Base-by-base conservation (phyloP, 306 rosid genomes). In the Calophaca sinica region DNA sequence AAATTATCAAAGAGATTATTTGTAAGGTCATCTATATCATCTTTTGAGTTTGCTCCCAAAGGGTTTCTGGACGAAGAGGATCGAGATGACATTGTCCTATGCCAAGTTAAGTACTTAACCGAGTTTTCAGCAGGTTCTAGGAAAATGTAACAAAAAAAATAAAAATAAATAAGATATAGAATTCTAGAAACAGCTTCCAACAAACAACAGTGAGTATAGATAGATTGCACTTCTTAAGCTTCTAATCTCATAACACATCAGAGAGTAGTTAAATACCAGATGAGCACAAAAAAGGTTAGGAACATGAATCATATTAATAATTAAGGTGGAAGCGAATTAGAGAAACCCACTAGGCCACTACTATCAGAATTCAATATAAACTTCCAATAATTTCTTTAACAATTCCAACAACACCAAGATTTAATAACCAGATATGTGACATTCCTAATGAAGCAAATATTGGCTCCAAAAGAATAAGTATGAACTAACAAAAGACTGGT, bases 21-120 rank as follows among this genome's bases (percentile, higher is more conserved):
- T 55, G 85, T 59, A 15, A 60, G 72, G 62, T 87, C 89, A 52
- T 84, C 98, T 2, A 52, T 75, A 81, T 87, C 89, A 61, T 89
- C 98, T 79, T 78, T 94, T 51, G 88, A 81, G 85, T 85, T 88
- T 68, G 79, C 88, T 69, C 86, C 92, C 80, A 86, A 67, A 28
- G 82, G 91, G 74, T 91, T 91, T 83, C 94, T 84, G 31, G 96
- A 89, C 38, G 97, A 86, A 81, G 91, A 81, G 74, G 97, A 91
- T 60, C 81, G 83, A 38, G 96, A 91, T 1, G 96, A 94, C 59
- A 86, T 53, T 0, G 93, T 87, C 89, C 97, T 85, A 79, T 87
- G 93, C 97, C 94, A 94, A 55, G 98, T 94, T 78, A 94, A 74
- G 79, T 88, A 94, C 84, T 89, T 91, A 0, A 81, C 78, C 6